phyloP scores from a whole-genome alignment of 2,329 filamentous ascomycete species.

The Trichoderma hamatum region DNA sequence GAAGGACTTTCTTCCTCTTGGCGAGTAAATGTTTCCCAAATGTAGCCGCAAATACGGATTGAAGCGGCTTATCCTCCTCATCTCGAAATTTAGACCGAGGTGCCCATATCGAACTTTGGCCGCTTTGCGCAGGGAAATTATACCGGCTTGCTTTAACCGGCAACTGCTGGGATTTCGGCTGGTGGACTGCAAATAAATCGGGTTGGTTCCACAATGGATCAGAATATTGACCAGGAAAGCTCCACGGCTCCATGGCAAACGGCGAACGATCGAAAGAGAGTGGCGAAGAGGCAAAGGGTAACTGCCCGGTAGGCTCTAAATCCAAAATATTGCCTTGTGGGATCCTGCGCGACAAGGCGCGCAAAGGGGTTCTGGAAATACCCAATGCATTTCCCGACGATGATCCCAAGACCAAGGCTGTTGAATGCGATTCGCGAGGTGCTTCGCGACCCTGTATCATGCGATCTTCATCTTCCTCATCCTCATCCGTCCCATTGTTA shows the following conservation, averaged over 20 bases:
- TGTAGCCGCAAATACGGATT: slow-evolving; percentile 9
- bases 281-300: slow-evolving; percentile 30
- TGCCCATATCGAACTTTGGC: slow-evolving; percentile 42
- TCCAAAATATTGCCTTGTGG: slow-evolving; percentile 21
- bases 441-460: slow-evolving; percentile 27
- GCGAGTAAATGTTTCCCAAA: slow-evolving; percentile 18
- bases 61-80: slow-evolving; percentile 26
- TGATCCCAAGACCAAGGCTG: slow-evolving; percentile 26
- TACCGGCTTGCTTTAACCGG: slow-evolving; percentile 35
- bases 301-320: slow-evolving; percentile 24
- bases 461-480: slow-evolving; percentile 28
- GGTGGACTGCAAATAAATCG: slow-evolving; percentile 7
- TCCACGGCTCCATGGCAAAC: slow-evolving; percentile 28
- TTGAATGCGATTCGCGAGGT: slow-evolving; percentile 10
- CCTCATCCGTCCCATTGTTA: slow-evolving; percentile 17
- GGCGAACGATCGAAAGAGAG: slow-evolving; percentile 30
- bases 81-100: slow-evolving; percentile 32
- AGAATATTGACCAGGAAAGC: slow-evolving; percentile 16
- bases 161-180: background rate
- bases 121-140: slow-evolving; percentile 38
- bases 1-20: slow-evolving; percentile 9
- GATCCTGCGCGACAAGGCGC: slow-evolving; percentile 23
- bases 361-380: background rate
- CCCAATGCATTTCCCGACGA: background rate
- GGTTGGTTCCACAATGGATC: slow-evolving; percentile 23